A percentile compares a stretch with the other conserved stretches of the same genome.
Conservation (phyloP, 108 stramenopile species). For the Fragilaria crotonensis region DNA sequence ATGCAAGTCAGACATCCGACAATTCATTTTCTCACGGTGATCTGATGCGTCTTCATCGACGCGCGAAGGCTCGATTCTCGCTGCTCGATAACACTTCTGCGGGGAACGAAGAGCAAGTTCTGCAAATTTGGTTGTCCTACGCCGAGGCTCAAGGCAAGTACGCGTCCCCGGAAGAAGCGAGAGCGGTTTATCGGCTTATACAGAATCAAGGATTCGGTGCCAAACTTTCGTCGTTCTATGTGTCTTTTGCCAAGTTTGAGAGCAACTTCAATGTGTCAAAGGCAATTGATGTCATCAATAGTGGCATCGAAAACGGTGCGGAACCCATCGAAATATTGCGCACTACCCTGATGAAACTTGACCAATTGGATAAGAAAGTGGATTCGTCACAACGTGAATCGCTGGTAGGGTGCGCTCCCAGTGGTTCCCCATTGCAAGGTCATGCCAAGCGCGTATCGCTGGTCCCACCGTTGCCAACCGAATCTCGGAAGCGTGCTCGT, state of each 20-base stretch:
- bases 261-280: neutral
- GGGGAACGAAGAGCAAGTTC: constrained; percentile 9
- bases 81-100: neutral
- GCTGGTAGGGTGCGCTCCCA: no score
- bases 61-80: constrained; percentile 65
- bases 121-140: constrained; percentile 64
- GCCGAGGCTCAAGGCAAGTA: constrained; percentile 23
- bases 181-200: constrained; percentile 40
- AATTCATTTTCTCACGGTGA: constrained; percentile 17
- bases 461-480: no score
- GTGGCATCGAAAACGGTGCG: constrained; percentile 1
- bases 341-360: neutral
- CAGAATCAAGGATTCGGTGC: constrained; percentile 15
- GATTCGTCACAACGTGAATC: no score
- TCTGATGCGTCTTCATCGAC: constrained; percentile 53
- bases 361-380: neutral
- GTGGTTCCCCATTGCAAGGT: no score
- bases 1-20: neutral
- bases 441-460: no score
- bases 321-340: constrained; percentile 3
- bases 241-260: constrained; percentile 31
- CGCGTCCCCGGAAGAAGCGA: constrained; percentile 35
- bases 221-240: constrained; percentile 20
- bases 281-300: neutral
- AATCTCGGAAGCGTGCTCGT: no score